Conservation (phyloP, 2,329 filamentous ascomycete species). For the Penicillium sp. region DNA sequence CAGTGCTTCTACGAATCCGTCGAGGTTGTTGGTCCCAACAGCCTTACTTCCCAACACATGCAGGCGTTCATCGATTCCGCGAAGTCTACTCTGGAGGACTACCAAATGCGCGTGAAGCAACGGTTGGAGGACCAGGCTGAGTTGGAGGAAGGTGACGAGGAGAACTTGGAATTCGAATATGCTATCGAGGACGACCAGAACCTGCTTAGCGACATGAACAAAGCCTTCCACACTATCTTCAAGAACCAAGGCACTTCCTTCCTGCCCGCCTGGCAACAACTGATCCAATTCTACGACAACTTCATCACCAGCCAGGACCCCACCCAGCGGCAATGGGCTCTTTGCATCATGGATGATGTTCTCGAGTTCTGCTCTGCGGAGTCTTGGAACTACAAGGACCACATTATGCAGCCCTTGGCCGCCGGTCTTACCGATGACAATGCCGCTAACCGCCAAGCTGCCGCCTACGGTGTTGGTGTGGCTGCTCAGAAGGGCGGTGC, state of each 20-base stretch:
- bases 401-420: constrained; percentile 85
- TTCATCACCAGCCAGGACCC: constrained; percentile 82
- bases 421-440: constrained; percentile 84
- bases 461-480: constrained; percentile 93
- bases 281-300: constrained; percentile 81
- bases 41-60: constrained; percentile 79
- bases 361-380: constrained; percentile 93
- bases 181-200: constrained; percentile 98
- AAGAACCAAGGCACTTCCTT: constrained; percentile 90
- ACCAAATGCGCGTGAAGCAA: constrained; percentile 81
- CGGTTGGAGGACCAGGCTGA: constrained; percentile 84
- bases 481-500: constrained; percentile 90
- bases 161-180: constrained; percentile 82
- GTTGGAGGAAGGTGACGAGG: constrained; percentile 86
- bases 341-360: constrained; percentile 98
- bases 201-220: constrained; percentile 98
- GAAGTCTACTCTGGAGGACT: constrained; percentile 85
- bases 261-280: constrained; percentile 82
- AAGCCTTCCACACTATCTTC: constrained; percentile 98
- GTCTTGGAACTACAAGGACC: constrained; percentile 81
- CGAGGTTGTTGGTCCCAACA: constrained; percentile 87
- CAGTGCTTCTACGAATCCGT: constrained; percentile 99
- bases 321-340: constrained; percentile 96
- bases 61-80: constrained; percentile 83
- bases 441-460: constrained; percentile 91